Evolutionary conservation across 306 rosid species (phyloP).

Genomic region (Clitoria ternatea): DNA sequence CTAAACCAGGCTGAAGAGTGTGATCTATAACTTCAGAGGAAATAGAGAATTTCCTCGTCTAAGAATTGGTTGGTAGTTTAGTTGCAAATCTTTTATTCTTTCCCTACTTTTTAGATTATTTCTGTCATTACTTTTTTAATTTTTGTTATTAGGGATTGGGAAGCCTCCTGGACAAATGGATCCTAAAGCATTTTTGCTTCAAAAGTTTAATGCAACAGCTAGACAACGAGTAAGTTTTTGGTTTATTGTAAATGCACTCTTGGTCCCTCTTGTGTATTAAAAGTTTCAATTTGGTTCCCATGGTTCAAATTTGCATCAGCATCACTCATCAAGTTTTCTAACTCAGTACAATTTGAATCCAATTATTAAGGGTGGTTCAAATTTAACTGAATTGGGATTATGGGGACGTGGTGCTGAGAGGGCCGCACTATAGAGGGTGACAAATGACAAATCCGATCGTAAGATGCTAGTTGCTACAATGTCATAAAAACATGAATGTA

Average conservation of each 20-base stretch:
- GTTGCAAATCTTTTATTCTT: background rate
- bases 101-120: background rate
- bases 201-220: conserved; percentile 70
- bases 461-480: background rate
- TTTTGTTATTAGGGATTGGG: conserved; percentile 61
- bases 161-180: conserved; percentile 99
- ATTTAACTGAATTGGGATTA: background rate
- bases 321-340: conserved; percentile 9
- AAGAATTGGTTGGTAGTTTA: conserved; percentile 68
- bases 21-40: conserved; percentile 71
- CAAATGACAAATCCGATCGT: background rate
- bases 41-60: conserved; percentile 77
- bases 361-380: background rate
- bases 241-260: background rate
- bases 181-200: conserved; percentile 94
- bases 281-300: conserved; percentile 2
- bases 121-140: background rate
- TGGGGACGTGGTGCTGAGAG: background rate
- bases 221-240: conserved; percentile 66
- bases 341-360: background rate
- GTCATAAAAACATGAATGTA: background rate
- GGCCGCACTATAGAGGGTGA: background rate
- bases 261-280: background rate
- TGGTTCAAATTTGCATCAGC: background rate
- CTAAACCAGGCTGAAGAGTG: conserved; percentile 74